Conservation (phyloP, 257 asterid species). For the Solanum chiquidenum region DNA sequence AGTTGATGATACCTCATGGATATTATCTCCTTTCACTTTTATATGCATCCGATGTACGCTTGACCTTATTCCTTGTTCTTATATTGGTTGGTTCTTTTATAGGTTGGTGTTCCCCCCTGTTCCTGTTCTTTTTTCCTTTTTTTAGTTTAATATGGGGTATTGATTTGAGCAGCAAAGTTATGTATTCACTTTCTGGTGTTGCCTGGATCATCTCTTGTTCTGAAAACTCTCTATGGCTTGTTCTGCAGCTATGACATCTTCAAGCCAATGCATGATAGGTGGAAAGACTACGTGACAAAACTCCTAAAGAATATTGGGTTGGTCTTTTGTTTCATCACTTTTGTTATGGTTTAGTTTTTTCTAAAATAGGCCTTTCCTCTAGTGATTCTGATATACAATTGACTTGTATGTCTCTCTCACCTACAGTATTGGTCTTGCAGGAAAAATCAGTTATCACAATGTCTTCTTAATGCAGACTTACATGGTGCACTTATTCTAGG, state of each 20-base stretch:
- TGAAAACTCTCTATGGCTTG: background rate
- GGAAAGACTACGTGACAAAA: constrained; percentile 53
- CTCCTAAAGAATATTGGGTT: constrained; percentile 69
- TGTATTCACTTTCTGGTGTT: background rate
- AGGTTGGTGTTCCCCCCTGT: no score
- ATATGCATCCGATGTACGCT: no score
- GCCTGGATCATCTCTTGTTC: background rate
- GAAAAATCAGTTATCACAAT: constrained; percentile 70
- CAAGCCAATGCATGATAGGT: constrained; percentile 78
- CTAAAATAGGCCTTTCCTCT: background rate
- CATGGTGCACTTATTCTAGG: constrained; percentile 84
- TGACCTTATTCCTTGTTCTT: no score
- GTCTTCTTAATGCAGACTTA: constrained; percentile 64
- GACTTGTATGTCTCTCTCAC: background rate
- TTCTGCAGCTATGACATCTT: constrained; percentile 55
- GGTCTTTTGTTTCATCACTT: constrained; percentile 5
- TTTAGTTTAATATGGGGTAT: background rate
- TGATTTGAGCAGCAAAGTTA: background rate
- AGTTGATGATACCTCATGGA: no score
- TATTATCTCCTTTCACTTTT: no score
- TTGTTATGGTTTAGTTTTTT: background rate
- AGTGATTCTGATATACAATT: background rate
- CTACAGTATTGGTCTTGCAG: constrained; percentile 33
- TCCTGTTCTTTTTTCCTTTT: background rate
- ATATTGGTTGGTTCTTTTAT: no score